A percentile compares a stretch with the other conserved stretches of the same genome.
Evolutionary conservation across 441 rosid genomes (phyloP).

Genomic region (Erodium texanum): DNA sequence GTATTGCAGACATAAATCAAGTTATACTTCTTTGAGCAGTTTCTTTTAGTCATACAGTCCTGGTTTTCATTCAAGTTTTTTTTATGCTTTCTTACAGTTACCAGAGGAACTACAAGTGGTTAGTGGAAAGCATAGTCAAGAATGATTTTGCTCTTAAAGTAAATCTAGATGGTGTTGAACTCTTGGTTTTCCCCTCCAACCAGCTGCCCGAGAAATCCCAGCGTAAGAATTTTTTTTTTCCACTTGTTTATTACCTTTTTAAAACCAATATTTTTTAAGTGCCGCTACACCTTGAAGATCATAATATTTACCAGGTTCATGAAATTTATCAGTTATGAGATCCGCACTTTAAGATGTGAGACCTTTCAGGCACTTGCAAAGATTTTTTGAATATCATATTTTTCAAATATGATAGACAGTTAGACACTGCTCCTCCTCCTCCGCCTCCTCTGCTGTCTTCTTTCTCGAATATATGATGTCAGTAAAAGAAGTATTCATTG

Average conservation of each 20-base stretch:
- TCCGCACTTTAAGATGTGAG: neutral
- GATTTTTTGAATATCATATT: neutral
- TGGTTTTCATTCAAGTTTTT: neutral
- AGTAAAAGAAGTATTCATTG: neutral
- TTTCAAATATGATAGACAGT: neutral
- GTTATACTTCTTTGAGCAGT: slow-evolving; percentile 2
- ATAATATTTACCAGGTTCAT: neutral
- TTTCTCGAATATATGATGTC: neutral
- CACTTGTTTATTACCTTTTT: slow-evolving; percentile 4
- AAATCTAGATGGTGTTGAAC: slow-evolving; percentile 60
- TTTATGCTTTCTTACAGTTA: slow-evolving; percentile 45
- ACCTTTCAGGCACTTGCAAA: neutral
- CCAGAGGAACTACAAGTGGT: slow-evolving; percentile 61
- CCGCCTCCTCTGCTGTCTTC: no score
- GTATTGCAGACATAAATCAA: neutral
- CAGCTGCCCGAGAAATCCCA: slow-evolving; percentile 79
- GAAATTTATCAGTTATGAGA: neutral
- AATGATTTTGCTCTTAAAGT: slow-evolving; percentile 83
- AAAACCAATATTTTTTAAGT: neutral
- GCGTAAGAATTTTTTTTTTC: slow-evolving; percentile 47
- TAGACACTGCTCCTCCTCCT: no score
- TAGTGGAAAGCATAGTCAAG: slow-evolving; percentile 72
- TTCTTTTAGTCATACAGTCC: neutral
- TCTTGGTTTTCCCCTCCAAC: slow-evolving; percentile 76
- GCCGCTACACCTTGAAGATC: neutral